Evolutionary conservation across 768 basidiomycete species (phyloP).

Genomic region (Phanerochaete carnosa): DNA sequence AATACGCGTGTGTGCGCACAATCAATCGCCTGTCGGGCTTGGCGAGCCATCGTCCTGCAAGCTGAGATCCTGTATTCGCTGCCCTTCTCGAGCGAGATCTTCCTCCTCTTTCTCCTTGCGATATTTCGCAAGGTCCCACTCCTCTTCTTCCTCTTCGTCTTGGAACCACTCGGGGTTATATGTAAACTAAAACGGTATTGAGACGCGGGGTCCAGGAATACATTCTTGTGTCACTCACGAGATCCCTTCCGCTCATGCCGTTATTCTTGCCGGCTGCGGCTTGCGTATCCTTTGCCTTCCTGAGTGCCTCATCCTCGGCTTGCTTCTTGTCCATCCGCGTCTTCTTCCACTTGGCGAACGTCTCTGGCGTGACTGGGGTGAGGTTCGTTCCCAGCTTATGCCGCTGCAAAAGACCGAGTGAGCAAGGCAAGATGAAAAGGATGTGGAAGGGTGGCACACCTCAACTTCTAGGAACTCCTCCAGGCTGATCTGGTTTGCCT

Average conservation of each 20-base stretch:
- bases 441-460: constrained; percentile 43
- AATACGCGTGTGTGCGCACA: neutral
- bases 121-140: constrained; percentile 53
- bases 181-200: constrained; percentile 60
- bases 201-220: neutral
- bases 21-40: neutral
- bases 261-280: constrained; percentile 83
- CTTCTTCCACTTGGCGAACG: constrained; percentile 94
- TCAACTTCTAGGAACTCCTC: constrained; percentile 99
- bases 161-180: constrained; percentile 96
- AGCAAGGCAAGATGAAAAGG: neutral
- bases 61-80: constrained; percentile 44
- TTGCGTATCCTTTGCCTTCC: constrained; percentile 64
- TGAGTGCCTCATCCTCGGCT: constrained; percentile 78
- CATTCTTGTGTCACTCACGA: constrained; percentile 48
- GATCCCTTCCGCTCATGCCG: constrained; percentile 94
- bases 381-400: constrained; percentile 90
- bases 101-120: constrained; percentile 60
- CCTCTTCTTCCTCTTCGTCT: constrained; percentile 56
- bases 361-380: constrained; percentile 90
- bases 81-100: constrained; percentile 50
- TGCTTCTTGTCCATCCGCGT: constrained; percentile 93
- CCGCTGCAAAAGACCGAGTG: constrained; percentile 45
- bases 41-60: constrained; percentile 31
- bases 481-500: constrained; percentile 82